Base-by-base conservation (phyloP, 1,139 yeast species). In the Blastobotrys proliferans region DNA sequence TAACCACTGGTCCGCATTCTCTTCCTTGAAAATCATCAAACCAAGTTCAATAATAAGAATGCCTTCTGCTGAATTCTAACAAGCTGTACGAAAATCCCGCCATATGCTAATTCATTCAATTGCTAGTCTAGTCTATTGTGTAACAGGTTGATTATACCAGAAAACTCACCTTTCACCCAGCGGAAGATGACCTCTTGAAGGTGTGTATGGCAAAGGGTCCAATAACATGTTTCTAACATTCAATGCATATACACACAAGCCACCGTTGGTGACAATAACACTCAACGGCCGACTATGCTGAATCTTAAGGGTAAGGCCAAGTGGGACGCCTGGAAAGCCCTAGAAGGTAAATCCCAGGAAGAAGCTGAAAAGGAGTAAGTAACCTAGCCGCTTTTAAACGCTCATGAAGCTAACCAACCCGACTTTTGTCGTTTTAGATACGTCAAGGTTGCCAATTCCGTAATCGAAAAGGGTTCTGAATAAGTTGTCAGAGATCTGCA, bases 271-370 rank as follows among this genome's bases (percentile, higher is more conserved):
- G 98, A 92, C 76, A 85, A 85, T 74, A 76, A 73, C 66, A 83
- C 94, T 49, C 70, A 79, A 47, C 83, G 83, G 68, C 82, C 72
- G 47, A 94, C 96, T 52, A 70, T 85, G 52, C 86, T 90, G 67
- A 95, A 90, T 70, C 76, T 92, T 70, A 85, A 84, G 73, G 97
- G 92, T 56, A 90, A 92, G 70, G 85, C 85, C 78, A 92, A 92
- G 77, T 92, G 97, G 97, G 90, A 87, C 65, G 77, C 97, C 16
- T 92, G 98, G 98, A 83, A 81, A 60, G 81, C 81, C 57, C 72
- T 82, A 59, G 83, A 86, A 72, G 98, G 97, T 46, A 77, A 76
- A 48, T 68, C 87, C 42, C 85, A 83, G 68, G 95, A 81, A 56
- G 97, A 88, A 24, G 99, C 99, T 51, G 97, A 90, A 73, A 56